Percentiles rank a stretch among this genome's conserved stretches.
Conservation (phyloP, 1,284 basidiomycete species). For the Cutaneotrichosporon spelunceum region DNA sequence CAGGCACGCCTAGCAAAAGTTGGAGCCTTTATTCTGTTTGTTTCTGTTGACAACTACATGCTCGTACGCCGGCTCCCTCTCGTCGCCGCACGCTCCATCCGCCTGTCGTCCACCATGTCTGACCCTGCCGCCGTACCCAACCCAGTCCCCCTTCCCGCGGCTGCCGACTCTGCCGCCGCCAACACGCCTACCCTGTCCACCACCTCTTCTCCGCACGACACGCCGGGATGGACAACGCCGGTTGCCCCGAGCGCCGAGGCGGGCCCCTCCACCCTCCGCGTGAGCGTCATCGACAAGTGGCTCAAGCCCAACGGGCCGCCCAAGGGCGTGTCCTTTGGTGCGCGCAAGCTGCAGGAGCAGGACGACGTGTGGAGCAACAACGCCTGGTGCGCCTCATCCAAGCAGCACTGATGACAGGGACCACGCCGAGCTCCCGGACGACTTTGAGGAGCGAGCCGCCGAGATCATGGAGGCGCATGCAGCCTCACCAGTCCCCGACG, state of each 20-base stretch:
- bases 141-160: neutral
- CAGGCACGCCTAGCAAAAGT: neutral
- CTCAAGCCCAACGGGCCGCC: constrained; percentile 46
- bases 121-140: neutral
- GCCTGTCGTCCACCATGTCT: neutral
- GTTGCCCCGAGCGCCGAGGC: constrained; percentile 15
- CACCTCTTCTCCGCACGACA: constrained; percentile 4
- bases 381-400: constrained; percentile 39
- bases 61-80: neutral
- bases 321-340: constrained; percentile 46
- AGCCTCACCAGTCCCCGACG: constrained; percentile 63
- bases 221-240: constrained; percentile 12
- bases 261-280: constrained; percentile 22
- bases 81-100: neutral
- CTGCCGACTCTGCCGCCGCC: neutral
- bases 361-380: constrained; percentile 50
- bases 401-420: constrained; percentile 58
- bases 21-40: neutral
- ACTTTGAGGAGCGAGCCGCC: constrained; percentile 67
- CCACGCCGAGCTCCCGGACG: constrained; percentile 76
- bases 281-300: constrained; percentile 46
- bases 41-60: neutral
- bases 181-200: neutral
- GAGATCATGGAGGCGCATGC: constrained; percentile 67
- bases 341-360: constrained; percentile 41